Evolutionary conservation across 2,329 filamentous ascomycete genomes (phyloP), one percentile per base, ranked within the genome.

Genomic region (Alternaria incomplexa): DNA sequence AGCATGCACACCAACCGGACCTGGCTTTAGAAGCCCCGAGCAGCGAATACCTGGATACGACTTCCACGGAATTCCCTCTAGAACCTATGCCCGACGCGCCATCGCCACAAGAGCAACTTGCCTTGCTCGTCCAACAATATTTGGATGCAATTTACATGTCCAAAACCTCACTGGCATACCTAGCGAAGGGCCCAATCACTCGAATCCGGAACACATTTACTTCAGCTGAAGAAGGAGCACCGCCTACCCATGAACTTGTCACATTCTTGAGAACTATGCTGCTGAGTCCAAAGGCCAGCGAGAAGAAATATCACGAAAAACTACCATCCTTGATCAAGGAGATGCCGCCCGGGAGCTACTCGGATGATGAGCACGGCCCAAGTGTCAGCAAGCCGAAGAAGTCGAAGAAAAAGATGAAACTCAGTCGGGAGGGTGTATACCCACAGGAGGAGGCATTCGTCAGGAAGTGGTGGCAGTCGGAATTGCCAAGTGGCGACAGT

Each of bases 181-280:
- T 95, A 79, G 90, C 90, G 20, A 96, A 96, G 81, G 92, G 92
- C 1, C 91, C 92, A 2, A 82, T 96, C 20, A 92, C 92, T 47
- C 86, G 91, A 69, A 90, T 91, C 48, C 87, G 92, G 62, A 90
- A 90, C 50, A 87, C 89, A 13, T 93, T 93, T 66, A 87, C 89
- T 61, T 80, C 88, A 13, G 86, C 89, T 64, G 86, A 86, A 55
- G 87, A 90, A 74, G 82, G 85, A 7, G 86, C 84, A 22, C 80
- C 90, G 20, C 84, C 89, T 44, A 88, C 90, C 78, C 81, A 82
- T 23, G 87, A 93, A 53, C 81, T 94, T 17, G 84, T 91, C 9
- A 82, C 85, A 0, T 93, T 93, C 70, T 76, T 95, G n/a, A 88
- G 90, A 70, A 85, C 85, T 53, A 85, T 93, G 60, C 81, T 92